Base-by-base conservation (phyloP, 805 yeast species). In the Ogataea ganodermae region DNA sequence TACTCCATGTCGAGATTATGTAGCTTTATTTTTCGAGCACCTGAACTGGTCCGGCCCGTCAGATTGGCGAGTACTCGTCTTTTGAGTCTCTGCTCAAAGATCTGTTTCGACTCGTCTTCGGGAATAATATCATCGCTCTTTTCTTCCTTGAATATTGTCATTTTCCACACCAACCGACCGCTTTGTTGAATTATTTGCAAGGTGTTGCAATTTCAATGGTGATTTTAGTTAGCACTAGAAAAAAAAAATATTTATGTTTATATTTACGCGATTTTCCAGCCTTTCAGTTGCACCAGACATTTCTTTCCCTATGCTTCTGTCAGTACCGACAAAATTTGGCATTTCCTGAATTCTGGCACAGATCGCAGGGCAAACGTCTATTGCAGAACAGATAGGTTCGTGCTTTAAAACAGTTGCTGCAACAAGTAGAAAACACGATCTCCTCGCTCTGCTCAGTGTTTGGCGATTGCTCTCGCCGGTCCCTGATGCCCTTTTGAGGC, bases 1-100 rank as follows among this genome's bases (percentile, higher is more conserved):
- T 71, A 71, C 35, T 75, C 72, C 3, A 58, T 66, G 3, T 69
- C 76, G 3, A 75, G 53, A 7, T 68, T 71, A 31, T 68, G 65
- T 10, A 71, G 65, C 17, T 31, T 21, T 9, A 57, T 31, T n/a
- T 46, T 45, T 3, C 31, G 23, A 5, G 30, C 9, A 1, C 58
- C 60, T 13, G 49, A 42, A 9, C 46, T 46, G 9, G 62, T 50
- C 24, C 64, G 45, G 3, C 52, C 53, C 6, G 57, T 54, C 38
- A 65, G 30, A 12, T 55, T 59, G 1, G 24, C 22, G 14, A 60
- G 23, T 3, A 62, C 50, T 2, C 35, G 32, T 8, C 30, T 40
- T n/a, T 30, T 40, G 13, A 30, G 10, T 12, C n/a, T 21, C 7
- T 40, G 16, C 7, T 30, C 28, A 18, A 30, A 40, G 4, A 26